A percentile compares a stretch with the other conserved stretches of the same genome.
phyloP scores from a whole-genome alignment of 176 grass and related monocot species.

The Zoysia japonica region DNA sequence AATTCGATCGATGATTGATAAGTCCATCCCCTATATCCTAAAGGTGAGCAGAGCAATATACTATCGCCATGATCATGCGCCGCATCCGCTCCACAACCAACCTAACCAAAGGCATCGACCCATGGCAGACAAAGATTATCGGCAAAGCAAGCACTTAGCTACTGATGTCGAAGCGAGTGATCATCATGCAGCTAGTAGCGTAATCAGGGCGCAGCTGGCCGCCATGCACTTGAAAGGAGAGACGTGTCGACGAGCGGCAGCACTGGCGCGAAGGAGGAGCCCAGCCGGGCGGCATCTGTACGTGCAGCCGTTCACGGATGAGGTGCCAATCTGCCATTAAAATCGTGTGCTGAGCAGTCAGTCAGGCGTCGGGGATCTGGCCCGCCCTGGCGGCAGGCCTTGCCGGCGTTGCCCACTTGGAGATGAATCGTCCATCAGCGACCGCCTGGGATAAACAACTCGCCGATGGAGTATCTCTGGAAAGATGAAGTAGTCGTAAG shows the following conservation, averaged over 20 bases:
- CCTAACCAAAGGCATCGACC: not conserved
- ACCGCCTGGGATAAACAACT: no score
- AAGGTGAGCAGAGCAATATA: not conserved
- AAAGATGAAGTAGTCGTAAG: no score
- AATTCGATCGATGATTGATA: not conserved
- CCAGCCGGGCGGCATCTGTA: not conserved
- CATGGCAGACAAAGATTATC: not conserved
- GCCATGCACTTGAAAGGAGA: constrained; percentile 3
- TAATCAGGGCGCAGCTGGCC: constrained; percentile 27
- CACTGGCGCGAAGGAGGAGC: not conserved
- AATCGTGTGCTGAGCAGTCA: no score
- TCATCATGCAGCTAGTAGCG: not conserved
- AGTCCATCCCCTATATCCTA: not conserved
- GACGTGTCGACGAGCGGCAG: constrained; percentile 23
- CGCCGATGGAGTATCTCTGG: no score
- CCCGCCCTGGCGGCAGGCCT: no score
- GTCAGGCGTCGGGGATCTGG: no score
- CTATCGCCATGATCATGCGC: not conserved
- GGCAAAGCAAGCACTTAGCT: constrained; percentile 35
- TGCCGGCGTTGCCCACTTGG: no score
- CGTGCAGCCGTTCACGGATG: not conserved
- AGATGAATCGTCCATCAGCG: no score
- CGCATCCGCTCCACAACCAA: not conserved
- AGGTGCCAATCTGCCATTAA: no score
- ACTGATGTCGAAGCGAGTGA: not conserved